These are phyloP conservation scores for Gonium pectorale DNA, from an alignment of 139 green algal genomes.

Conservation along the genomic window DNA sequence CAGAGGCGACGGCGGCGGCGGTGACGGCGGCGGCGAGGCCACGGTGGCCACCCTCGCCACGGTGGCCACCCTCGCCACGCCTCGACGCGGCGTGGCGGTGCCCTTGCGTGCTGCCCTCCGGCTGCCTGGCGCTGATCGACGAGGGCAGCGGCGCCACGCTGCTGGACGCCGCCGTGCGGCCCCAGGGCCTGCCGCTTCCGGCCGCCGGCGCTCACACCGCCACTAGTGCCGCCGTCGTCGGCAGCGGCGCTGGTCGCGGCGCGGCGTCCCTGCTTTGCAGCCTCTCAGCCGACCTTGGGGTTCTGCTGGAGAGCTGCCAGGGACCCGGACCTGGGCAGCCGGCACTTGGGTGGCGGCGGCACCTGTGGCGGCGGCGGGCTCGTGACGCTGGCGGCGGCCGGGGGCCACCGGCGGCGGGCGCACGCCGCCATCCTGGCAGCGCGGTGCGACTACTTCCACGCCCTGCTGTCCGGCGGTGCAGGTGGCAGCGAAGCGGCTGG, in stretches of 20 bases:
- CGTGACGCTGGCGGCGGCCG: background rate
- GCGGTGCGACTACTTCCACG: background rate
- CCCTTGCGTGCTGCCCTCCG: background rate
- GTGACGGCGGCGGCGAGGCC: too few relatives aligned
- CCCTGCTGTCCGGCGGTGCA: too few relatives aligned
- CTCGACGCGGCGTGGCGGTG: background rate
- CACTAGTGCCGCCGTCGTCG: too few relatives aligned
- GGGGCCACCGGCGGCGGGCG: background rate
- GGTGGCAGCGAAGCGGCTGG: too few relatives aligned
- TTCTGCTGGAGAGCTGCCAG: background rate
- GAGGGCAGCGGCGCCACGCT: too few relatives aligned
- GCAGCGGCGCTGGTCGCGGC: too few relatives aligned
- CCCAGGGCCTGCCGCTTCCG: too few relatives aligned
- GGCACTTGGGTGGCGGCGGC: too few relatives aligned
- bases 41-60: background rate
- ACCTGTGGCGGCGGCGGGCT: background rate
- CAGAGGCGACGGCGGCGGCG: too few relatives aligned
- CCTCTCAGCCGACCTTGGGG: background rate
- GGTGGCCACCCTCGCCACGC: too few relatives aligned
- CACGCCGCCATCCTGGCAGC: background rate
- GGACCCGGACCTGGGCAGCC: background rate
- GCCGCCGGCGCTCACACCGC: too few relatives aligned
- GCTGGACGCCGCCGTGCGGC: too few relatives aligned
- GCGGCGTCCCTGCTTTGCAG: background rate
- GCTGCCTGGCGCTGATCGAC: background rate